Conservation (phyloP, 495 filamentous ascomycete genomes). For the Cenococcum geophilum region DNA sequence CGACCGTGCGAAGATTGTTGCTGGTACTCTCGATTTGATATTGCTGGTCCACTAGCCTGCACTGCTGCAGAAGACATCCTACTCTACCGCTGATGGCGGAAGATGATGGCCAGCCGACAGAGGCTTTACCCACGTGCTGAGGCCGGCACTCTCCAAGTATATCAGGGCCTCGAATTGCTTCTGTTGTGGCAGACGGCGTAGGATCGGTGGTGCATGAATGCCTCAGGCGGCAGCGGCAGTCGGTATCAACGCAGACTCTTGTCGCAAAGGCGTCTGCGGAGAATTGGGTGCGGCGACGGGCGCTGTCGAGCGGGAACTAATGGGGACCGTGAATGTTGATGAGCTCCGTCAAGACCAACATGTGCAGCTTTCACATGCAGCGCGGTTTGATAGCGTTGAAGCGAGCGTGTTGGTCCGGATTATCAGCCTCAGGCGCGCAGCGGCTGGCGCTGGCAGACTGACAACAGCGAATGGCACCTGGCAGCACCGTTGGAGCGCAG, state of each 20-base stretch:
- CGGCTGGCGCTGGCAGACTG: neutral
- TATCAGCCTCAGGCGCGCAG: neutral
- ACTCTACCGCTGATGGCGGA: conserved; percentile 4
- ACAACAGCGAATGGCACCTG: neutral
- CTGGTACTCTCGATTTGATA: conserved; percentile 34
- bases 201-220: conserved; percentile 7
- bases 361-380: conserved; percentile 5
- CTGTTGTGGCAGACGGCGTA: neutral
- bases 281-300: neutral
- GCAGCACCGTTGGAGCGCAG: neutral
- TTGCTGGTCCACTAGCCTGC: conserved; percentile 33
- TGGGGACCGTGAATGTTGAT: neutral
- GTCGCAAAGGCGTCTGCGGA: neutral
- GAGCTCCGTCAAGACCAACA: neutral
- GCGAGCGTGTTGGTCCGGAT: conserved; percentile 4
- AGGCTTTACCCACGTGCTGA: neutral
- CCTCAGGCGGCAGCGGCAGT: conserved; percentile 4
- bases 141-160: neutral
- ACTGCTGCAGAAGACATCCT: conserved; percentile 41
- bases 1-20: conserved; percentile 22
- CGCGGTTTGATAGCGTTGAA: conserved; percentile 8
- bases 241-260: neutral
- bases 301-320: neutral
- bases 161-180: conserved; percentile 4
- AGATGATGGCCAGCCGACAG: conserved; percentile 1